Evolutionary conservation across 225 moss, liverwort and hornwort species (phyloP), one percentile per base, ranked within the genome.

Genomic region (Climacium dendroides): DNA sequence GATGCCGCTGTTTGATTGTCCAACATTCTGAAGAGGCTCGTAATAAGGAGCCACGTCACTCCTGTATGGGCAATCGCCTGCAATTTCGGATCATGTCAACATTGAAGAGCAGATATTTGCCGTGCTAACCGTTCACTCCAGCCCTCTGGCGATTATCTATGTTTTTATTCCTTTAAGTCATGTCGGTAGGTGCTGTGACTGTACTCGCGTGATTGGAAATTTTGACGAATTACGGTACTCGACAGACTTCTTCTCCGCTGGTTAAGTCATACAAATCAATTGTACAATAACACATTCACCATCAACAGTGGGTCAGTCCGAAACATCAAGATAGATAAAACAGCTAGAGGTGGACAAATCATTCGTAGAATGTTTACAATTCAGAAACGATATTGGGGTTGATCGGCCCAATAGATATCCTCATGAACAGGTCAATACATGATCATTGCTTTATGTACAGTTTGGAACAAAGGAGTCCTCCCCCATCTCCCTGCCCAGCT

Each of bases 391-490:
- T 70, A 77, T 13, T 41, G 75, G 85, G 43, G 64, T 45, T 76
- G 76, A 29, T 58, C 74, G 75, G 19, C 65, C 66, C n/a, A 83
- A 47, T 32, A 79, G 18, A 86, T 65, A 83, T 79, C 80, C 86
- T 67, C 91, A 61, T 69, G 54, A 80, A 67, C 76, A 81, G 63
- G 87, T 63, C 82, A 64, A 74, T 45, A 85, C 34, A 43, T 28
- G 91, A 83, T 86, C 79, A 80, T 83, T 60, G 80, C 71, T 67
- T 63, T 78, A 74, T 86, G 60, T 88, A 88, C 88, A 88, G 35
- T 76, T 82, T 58, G 83, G 86, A 83, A 86, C 67, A 37, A 74
- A 60, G 52, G 59, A 72, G 22, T 60, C 58, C 79, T 32, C 62
- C 77, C 61, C 62, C 45, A 72, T 53, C 71, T 87, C 72, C 79